phyloP scores from a whole-genome alignment of 208 protist genomes.

The Crithidia thermophila region DNA sequence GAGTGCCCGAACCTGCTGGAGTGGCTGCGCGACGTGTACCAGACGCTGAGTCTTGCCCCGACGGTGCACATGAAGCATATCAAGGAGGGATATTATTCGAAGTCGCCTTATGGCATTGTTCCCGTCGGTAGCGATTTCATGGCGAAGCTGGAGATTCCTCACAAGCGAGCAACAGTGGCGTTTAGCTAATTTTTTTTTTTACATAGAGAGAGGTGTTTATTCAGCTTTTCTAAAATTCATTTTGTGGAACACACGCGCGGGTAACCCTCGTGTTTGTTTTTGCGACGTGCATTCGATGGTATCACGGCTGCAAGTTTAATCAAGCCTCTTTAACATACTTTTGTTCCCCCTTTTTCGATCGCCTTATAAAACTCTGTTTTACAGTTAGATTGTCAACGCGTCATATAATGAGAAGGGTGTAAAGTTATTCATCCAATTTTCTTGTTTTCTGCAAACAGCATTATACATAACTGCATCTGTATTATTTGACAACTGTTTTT shows the following conservation, averaged over 20 bases:
- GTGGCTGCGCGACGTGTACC: slow-evolving; percentile 86
- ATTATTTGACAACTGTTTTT: background rate
- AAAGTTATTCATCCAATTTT: no score
- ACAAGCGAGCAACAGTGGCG: slow-evolving; percentile 19
- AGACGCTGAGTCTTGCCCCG: slow-evolving; percentile 45
- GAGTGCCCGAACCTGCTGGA: slow-evolving; percentile 83
- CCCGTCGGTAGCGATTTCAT: slow-evolving; percentile 55
- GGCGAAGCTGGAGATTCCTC: slow-evolving; percentile 31
- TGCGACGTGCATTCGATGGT: no score
- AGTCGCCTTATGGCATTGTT: slow-evolving; percentile 75
- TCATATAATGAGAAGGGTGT: no score
- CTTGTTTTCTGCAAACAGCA: no score
- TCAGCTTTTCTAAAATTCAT: background rate
- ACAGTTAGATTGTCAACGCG: no score
- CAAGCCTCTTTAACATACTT: no score
- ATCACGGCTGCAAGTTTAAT: no score
- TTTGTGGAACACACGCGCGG: no score
- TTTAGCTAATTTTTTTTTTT: background rate
- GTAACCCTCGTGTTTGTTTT: no score
- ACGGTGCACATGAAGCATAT: slow-evolving; percentile 89
- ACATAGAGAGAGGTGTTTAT: background rate
- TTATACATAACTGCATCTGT: background rate
- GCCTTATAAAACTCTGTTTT: no score
- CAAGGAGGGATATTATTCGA: slow-evolving; percentile 81
- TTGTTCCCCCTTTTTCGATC: no score